These are phyloP conservation scores for Grosmannia clavigera DNA, from an alignment of 2,329 filamentous ascomycete species.

Conservation along the genomic window DNA sequence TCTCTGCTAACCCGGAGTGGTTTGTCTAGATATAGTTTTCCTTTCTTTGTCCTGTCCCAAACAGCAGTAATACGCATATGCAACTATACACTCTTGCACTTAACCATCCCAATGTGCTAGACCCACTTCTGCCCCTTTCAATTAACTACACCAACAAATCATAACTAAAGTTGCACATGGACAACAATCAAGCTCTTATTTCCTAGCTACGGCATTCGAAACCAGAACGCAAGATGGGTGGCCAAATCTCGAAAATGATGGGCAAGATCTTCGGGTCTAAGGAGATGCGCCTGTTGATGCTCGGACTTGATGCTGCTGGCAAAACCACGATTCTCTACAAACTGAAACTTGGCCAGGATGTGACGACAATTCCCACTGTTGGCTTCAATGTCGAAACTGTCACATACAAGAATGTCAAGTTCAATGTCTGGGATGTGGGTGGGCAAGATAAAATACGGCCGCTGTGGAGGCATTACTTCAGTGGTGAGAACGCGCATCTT, in stretches of 20 bases:
- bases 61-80: not conserved
- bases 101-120: not conserved
- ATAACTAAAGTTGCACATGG: not conserved
- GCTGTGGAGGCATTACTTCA: conserved; percentile 96
- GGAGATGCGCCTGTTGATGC: conserved; percentile 97
- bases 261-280: conserved; percentile 98
- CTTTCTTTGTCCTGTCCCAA: not conserved
- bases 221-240: conserved; percentile 54
- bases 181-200: not conserved
- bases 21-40: too few species aligned
- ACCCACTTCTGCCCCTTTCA: conserved; percentile 2
- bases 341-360: conserved; percentile 94
- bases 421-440: conserved; percentile 98
- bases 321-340: conserved; percentile 99
- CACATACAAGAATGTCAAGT: conserved; percentile 98
- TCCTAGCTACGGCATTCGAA: not conserved
- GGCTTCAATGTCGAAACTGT: conserved; percentile 99
- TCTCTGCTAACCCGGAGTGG: too few species aligned
- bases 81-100: not conserved
- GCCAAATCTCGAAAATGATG: conserved; percentile 89
- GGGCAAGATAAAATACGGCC: conserved; percentile 98
- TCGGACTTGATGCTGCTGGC: conserved; percentile 92
- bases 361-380: conserved; percentile 96
- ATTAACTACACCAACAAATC: not conserved
- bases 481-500: conserved; percentile 36